Evolutionary conservation across 1,139 yeast genomes (phyloP), one percentile per base, ranked within the genome.

Genomic region (Yamadazyma sp.): DNA sequence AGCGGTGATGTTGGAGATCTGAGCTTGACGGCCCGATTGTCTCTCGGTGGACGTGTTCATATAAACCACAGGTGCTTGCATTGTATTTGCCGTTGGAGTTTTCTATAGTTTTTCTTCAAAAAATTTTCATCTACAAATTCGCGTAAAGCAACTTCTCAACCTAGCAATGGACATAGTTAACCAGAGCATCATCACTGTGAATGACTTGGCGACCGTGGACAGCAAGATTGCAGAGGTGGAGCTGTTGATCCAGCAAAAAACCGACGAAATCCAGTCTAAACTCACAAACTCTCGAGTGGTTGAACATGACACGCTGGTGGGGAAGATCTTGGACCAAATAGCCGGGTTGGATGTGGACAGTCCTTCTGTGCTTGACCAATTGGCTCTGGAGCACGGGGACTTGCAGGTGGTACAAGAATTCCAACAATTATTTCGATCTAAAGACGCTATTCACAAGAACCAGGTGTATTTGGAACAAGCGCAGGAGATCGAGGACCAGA

Each of bases 1-100:
- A 2, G 99, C 98, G 7, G 97, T 88, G 65, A 94, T 92, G 58
- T 94, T 94, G 46, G 96, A 87, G 44, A 87, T 76, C 67, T 94
- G 99, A 2, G 99, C 98, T 63, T 90, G 92, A 53, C 97, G 89
- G 35, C 98, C 98, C 29, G 90, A 82, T 58, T 94, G 96, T 61
- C 98, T 84, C 62, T 89, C 95, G 47, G 90, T 85, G 40, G 88
- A 80, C 33, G 97, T 86, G 68, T 89, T 71, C 64, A 71, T 61
- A 51, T 71, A 71, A 34, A 71, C 76, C 39, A 71, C 76, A 34
- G 77, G 77, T 17, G 77, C 77, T 57, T 71, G 76, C 76, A 71
- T 71, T 15, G 24, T 41, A 6, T 28, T 28, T 28, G 21, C 22
- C 31, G 21, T 16, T 17, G 14, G 4, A 8, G 4, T 28, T 28